Evolutionary conservation across 1,284 basidiomycete species (phyloP).

Genomic region (Rhodotorula glutinis): DNA sequence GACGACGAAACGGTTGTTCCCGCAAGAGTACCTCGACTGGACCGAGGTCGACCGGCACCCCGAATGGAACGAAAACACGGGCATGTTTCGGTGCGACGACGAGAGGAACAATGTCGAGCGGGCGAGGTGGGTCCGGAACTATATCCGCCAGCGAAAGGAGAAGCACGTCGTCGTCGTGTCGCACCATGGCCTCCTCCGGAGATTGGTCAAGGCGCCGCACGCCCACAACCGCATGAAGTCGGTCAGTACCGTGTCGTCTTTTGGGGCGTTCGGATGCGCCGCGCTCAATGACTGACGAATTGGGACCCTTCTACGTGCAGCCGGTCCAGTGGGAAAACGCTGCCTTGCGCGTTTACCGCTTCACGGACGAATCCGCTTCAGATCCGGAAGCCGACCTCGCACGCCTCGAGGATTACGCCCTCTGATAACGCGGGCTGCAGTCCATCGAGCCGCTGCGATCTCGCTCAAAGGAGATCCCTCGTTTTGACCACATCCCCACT

Average conservation of each 20-base stretch:
- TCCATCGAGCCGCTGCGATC: not conserved
- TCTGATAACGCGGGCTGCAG: not conserved
- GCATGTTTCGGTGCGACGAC: slow-evolving; percentile 21
- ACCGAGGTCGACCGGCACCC: slow-evolving; percentile 12
- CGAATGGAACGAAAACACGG: slow-evolving; percentile 37
- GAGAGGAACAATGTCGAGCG: slow-evolving; percentile 31
- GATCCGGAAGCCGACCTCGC: slow-evolving; percentile 36
- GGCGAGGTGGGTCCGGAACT: slow-evolving; percentile 32
- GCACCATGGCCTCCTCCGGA: slow-evolving; percentile 31
- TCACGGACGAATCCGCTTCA: slow-evolving; percentile 16
- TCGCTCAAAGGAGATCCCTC: too few species aligned
- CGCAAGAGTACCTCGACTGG: slow-evolving; percentile 32
- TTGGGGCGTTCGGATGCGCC: not conserved
- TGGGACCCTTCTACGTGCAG: not conserved
- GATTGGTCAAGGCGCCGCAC: slow-evolving; percentile 31
- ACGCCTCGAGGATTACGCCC: slow-evolving; percentile 8
- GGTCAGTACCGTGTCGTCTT: not conserved
- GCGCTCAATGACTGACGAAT: too few species aligned
- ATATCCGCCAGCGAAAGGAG: slow-evolving; percentile 19
- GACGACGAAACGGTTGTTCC: slow-evolving; percentile 18
- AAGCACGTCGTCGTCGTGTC: slow-evolving; percentile 31
- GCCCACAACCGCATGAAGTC: slow-evolving; percentile 23
- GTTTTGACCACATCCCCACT: too few species aligned
- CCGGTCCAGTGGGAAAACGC: slow-evolving; percentile 33
- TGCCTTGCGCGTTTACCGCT: slow-evolving; percentile 32